Percentiles rank a stretch among this genome's conserved stretches.
phyloP scores from a whole-genome alignment of 2,329 filamentous ascomycete genomes.

The Aspergillus fructus region DNA sequence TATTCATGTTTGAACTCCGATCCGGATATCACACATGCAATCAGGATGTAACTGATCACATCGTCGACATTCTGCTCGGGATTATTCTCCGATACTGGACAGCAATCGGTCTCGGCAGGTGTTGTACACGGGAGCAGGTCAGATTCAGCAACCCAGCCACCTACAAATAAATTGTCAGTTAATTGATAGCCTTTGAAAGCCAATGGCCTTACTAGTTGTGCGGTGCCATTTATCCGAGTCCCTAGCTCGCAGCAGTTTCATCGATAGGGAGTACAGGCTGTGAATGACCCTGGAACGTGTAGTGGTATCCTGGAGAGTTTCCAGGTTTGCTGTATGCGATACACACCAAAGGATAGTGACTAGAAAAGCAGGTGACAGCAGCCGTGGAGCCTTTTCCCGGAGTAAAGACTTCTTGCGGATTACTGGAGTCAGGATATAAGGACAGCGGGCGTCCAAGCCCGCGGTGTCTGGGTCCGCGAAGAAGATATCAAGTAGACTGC shows the following conservation, averaged over 20 bases:
- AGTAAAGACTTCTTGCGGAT: slow-evolving; percentile 48
- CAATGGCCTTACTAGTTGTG: background rate
- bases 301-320: slow-evolving; percentile 43
- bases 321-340: slow-evolving; percentile 50
- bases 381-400: slow-evolving; percentile 41
- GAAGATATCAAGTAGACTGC: slow-evolving; percentile 51
- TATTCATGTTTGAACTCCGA: slow-evolving; percentile 52
- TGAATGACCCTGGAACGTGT: slow-evolving; percentile 39
- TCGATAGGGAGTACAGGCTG: slow-evolving; percentile 31
- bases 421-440: slow-evolving; percentile 50
- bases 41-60: slow-evolving; percentile 47
- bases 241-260: slow-evolving; percentile 29
- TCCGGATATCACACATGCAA: slow-evolving; percentile 49
- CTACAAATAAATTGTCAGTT: background rate
- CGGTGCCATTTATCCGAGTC: slow-evolving; percentile 24
- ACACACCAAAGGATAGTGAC: slow-evolving; percentile 51
- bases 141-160: background rate
- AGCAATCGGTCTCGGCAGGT: background rate
- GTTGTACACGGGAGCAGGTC: background rate
- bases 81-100: background rate
- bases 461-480: slow-evolving; percentile 41
- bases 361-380: slow-evolving; percentile 46
- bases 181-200: too few relatives aligned
- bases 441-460: slow-evolving; percentile 45
- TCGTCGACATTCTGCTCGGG: slow-evolving; percentile 31